Evolutionary conservation across 163 green algal genomes (phyloP).

Genomic region (Scenedesmus sp.): DNA sequence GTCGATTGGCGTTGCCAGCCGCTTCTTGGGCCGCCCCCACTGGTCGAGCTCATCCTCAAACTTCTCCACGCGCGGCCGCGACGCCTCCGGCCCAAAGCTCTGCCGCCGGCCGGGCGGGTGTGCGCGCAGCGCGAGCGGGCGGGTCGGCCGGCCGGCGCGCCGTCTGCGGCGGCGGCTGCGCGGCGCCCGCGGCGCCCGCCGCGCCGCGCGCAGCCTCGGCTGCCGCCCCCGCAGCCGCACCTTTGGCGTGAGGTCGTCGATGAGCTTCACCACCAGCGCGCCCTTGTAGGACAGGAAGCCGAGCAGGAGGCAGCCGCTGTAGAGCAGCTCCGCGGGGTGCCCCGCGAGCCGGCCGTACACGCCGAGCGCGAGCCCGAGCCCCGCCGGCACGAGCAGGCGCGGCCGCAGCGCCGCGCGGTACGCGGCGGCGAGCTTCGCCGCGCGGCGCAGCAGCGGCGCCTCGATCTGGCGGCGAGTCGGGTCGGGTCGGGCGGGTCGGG

Average conservation of each 20-base stretch:
- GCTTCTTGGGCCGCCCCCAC: conserved; percentile 56
- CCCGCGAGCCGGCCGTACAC: conserved; percentile 16
- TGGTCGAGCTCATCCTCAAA: conserved; percentile 58
- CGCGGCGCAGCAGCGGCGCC: conserved; percentile 11
- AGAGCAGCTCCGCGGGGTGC: conserved; percentile 43
- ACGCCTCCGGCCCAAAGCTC: neutral
- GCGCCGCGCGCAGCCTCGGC: no score
- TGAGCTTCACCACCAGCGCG: conserved; percentile 58
- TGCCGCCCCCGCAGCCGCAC: no score
- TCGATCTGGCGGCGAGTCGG: conserved; percentile 50
- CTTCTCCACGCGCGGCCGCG: conserved; percentile 46
- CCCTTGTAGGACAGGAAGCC: conserved; percentile 78
- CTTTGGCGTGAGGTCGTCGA: conserved; percentile 54
- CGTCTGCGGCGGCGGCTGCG: no score
- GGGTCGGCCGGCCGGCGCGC: no score
- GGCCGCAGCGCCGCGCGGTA: conserved; percentile 64
- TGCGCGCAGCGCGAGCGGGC: neutral
- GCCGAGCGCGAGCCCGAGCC: conserved; percentile 44
- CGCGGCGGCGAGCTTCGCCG: conserved; percentile 58
- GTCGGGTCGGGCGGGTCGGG: neutral
- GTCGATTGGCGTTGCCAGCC: conserved; percentile 41
- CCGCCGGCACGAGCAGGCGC: conserved; percentile 70
- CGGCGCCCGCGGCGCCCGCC: no score
- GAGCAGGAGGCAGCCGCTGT: conserved; percentile 65
- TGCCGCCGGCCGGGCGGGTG: no score